phyloP scores from a whole-genome alignment of 805 yeast genomes.

The Suhomyces sp. region DNA sequence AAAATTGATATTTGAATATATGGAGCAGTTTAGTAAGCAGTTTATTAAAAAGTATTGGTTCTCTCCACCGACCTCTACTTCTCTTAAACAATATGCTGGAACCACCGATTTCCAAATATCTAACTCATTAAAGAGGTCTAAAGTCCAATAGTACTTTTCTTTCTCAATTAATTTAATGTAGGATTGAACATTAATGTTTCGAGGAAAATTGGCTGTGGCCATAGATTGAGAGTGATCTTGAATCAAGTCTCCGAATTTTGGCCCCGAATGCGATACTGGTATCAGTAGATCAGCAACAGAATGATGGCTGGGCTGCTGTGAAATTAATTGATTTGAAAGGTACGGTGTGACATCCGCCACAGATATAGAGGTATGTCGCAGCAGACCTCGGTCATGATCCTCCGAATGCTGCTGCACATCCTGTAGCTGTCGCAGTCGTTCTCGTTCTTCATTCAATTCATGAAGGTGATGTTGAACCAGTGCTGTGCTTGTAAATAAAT shows the following conservation, averaged over 20 bases:
- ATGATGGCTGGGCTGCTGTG: not conserved
- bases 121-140: conserved; percentile 41
- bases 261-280: not conserved
- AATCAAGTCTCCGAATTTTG: not conserved
- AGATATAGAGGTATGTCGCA: too few species aligned
- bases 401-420: conserved; percentile 1
- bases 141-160: conserved; percentile 39
- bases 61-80: conserved; percentile 10
- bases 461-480: not conserved
- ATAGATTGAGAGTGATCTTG: not conserved
- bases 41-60: conserved; percentile 24
- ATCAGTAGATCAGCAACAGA: not conserved
- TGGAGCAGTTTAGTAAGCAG: conserved; percentile 33
- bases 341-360: too few species aligned
- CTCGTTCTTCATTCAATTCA: not conserved
- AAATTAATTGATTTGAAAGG: not conserved
- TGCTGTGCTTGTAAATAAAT: not conserved
- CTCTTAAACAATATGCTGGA: conserved; percentile 31
- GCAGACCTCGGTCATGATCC: not conserved
- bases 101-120: conserved; percentile 36
- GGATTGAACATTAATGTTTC: conserved; percentile 16
- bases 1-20: conserved; percentile 9
- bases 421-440: not conserved
- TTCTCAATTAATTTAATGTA: conserved; percentile 27
- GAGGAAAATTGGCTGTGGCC: conserved; percentile 7